phyloP scores from a whole-genome alignment of 257 asterid genomes.

The Phtheirospermum japonicum region DNA sequence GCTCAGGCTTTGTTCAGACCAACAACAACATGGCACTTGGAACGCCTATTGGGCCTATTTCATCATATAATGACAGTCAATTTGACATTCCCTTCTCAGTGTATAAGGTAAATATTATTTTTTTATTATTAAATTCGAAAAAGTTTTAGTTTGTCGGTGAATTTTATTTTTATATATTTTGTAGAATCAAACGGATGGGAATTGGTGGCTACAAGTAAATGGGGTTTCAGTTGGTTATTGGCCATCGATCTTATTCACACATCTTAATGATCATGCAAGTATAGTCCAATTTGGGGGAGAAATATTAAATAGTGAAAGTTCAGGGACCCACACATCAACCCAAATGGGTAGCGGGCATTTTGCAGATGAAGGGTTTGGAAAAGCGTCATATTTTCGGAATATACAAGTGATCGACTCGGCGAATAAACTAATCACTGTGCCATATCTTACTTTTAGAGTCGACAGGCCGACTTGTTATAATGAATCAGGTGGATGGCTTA shows the following conservation, averaged over 20 bases:
- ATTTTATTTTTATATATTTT: no score
- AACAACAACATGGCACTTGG: constrained; percentile 80
- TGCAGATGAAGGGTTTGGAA: constrained; percentile 55
- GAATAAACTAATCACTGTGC: no score
- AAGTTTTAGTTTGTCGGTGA: no score
- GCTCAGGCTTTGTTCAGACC: constrained; percentile 97
- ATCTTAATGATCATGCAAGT: constrained; percentile 45
- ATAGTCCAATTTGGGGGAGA: constrained; percentile 61
- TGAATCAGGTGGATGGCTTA: no score
- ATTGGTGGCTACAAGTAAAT: constrained; percentile 66
- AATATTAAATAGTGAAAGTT: constrained; percentile 37
- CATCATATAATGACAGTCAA: constrained; percentile 56
- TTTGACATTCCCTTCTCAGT: no score
- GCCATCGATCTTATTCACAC: constrained; percentile 56
- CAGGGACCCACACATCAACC: constrained; percentile 43
- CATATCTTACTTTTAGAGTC: no score
- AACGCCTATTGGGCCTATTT: constrained; percentile 79
- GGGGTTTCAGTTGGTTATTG: constrained; percentile 44
- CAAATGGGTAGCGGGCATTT: constrained; percentile 72
- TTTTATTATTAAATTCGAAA: no score
- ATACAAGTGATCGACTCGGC: no score
- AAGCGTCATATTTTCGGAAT: constrained; percentile 53
- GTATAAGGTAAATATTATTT: no score
- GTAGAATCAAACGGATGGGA: constrained; percentile 49
- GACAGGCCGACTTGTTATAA: no score